Evolutionary conservation across 805 yeast species (phyloP).

Genomic region (Nakazawaea holstii): DNA sequence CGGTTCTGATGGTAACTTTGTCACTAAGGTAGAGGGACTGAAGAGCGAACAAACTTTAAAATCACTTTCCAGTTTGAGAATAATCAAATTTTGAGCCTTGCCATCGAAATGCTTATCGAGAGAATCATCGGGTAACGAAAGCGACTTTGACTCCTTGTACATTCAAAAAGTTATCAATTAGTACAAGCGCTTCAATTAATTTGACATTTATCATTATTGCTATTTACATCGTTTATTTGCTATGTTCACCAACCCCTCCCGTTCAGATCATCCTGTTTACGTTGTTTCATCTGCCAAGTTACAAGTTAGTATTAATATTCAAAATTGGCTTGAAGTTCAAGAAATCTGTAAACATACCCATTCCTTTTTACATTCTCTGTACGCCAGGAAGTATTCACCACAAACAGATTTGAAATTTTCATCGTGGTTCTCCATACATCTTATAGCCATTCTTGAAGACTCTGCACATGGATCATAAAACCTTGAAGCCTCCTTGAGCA

Average conservation of each 20-base stretch:
- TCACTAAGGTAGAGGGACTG: no score
- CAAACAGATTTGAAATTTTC: constrained; percentile 62
- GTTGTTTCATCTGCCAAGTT: constrained; percentile 3
- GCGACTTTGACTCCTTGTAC: no score
- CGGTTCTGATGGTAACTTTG: no score
- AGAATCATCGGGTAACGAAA: no score
- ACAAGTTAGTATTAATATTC: not conserved
- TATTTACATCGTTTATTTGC: not conserved
- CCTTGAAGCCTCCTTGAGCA: constrained; percentile 62
- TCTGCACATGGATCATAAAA: constrained; percentile 93
- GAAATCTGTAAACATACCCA: constrained; percentile 38
- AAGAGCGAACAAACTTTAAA: no score
- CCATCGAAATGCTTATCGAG: no score
- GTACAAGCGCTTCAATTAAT: no score
- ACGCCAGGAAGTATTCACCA: constrained; percentile 85
- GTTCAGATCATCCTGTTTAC: constrained; percentile 8
- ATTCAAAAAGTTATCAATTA: no score
- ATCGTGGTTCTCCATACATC: constrained; percentile 75
- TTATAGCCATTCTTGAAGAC: constrained; percentile 79
- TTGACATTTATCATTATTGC: not conserved
- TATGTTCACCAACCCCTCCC: constrained; percentile 8
- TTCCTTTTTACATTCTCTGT: constrained; percentile 82
- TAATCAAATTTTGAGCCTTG: no score
- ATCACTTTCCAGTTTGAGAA: no score
- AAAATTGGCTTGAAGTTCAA: not conserved